These are phyloP conservation scores for Candida xiaguanensis DNA, from an alignment of 805 yeast genomes.

Conservation along the genomic window DNA sequence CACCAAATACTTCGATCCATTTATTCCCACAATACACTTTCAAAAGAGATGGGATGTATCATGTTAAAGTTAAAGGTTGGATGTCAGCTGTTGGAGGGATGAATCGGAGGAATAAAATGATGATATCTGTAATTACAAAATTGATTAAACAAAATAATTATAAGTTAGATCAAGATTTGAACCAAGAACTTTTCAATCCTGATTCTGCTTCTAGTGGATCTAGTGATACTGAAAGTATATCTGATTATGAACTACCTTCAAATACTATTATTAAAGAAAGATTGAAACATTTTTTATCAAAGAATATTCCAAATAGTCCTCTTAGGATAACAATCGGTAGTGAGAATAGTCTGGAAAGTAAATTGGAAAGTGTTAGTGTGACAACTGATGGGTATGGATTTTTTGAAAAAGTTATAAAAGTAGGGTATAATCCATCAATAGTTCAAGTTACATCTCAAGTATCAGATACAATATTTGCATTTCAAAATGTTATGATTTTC, in stretches of 20 bases:
- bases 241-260: constrained; percentile 1
- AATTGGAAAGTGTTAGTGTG: constrained; percentile 24
- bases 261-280: constrained; percentile 60
- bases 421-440: constrained; percentile 59
- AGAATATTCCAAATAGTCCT: constrained; percentile 57
- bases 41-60: constrained; percentile 24
- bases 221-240: constrained; percentile 19
- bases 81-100: constrained; percentile 65
- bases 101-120: constrained; percentile 65
- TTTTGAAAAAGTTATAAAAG: constrained; percentile 50
- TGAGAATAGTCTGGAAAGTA: constrained; percentile 22
- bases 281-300: constrained; percentile 65
- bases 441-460: constrained; percentile 47
- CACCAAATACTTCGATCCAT: constrained; percentile 57
- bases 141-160: constrained; percentile 42
- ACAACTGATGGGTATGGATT: constrained; percentile 67
- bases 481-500: constrained; percentile 44
- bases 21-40: constrained; percentile 41
- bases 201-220: constrained; percentile 13
- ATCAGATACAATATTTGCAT: constrained; percentile 46
- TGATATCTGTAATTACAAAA: constrained; percentile 67
- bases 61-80: constrained; percentile 68
- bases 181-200: constrained; percentile 21
- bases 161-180: constrained; percentile 18
- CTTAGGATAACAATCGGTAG: constrained; percentile 56